These are phyloP conservation scores for Rhynchospora tenuis DNA, from an alignment of 176 grass and related monocot genomes.

Conservation along the genomic window DNA sequence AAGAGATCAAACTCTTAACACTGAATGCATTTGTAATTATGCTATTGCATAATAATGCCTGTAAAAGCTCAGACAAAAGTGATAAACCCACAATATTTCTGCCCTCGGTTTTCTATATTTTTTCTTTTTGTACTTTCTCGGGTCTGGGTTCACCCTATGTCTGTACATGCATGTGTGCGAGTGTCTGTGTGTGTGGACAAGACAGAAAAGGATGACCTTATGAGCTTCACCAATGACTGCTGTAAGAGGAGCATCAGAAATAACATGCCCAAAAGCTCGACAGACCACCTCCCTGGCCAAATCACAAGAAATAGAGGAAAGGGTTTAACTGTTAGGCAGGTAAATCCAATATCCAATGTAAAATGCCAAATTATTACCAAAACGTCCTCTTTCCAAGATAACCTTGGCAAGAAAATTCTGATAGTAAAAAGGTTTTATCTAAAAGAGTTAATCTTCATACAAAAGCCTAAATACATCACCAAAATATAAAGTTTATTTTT, in stretches of 20 bases:
- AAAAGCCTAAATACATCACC: background rate
- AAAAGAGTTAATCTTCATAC: background rate
- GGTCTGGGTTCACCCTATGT: background rate
- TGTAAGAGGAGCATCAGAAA: conserved; percentile 78
- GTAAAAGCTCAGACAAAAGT: background rate
- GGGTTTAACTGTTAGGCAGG: conserved; percentile 6
- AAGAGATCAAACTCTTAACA: background rate
- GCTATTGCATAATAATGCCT: conserved; percentile 3
- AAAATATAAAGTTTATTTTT: background rate
- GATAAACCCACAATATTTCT: background rate
- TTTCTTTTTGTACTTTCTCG: background rate
- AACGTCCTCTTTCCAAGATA: background rate
- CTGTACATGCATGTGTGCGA: background rate
- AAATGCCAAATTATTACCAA: conserved; percentile 19
- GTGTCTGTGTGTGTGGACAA: background rate
- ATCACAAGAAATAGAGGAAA: conserved; percentile 12
- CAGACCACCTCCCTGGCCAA: conserved; percentile 50
- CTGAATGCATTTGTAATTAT: background rate
- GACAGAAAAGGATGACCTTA: conserved; percentile 39
- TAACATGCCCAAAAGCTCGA: conserved; percentile 78
- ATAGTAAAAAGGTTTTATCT: background rate
- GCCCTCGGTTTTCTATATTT: background rate
- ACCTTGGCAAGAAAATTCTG: background rate
- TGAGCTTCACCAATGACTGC: conserved; percentile 73
- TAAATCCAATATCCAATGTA: conserved; percentile 6